These are phyloP conservation scores for Paspalum vaginatum DNA, from an alignment of 176 grass and related monocot species.

Conservation along the genomic window DNA sequence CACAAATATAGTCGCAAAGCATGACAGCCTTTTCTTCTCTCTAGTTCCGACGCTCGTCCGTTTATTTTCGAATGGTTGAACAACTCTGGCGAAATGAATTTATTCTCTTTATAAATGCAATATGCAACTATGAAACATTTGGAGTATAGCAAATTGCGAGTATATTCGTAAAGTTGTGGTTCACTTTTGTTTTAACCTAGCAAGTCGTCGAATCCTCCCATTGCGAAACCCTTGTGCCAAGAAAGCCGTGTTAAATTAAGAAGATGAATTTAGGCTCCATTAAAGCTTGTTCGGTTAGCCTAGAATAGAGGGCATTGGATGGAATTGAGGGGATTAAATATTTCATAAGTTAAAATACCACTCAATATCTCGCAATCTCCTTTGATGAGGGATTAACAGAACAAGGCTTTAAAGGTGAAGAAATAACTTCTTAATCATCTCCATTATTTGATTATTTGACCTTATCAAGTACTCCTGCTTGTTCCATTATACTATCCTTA, in stretches of 20 bases:
- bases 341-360: no score
- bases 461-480: no score
- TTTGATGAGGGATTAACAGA: no score
- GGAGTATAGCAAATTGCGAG: background rate
- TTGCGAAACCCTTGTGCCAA: background rate
- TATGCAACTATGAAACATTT: background rate
- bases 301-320: no score
- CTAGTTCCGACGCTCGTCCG: background rate
- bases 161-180: background rate
- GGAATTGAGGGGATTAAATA: no score
- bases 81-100: background rate
- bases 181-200: slow-evolving; percentile 9
- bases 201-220: background rate
- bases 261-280: no score
- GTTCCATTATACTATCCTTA: no score
- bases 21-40: background rate
- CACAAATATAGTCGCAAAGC: slow-evolving; percentile 11
- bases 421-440: no score
- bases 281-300: no score
- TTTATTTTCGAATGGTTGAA: slow-evolving; percentile 31
- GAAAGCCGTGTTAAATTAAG: background rate
- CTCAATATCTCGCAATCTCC: no score
- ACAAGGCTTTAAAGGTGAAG: no score
- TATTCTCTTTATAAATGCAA: background rate
- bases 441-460: no score